Evolutionary conservation across 306 rosid genomes (phyloP).

Genomic region (Glycyrrhiza uralensis): DNA sequence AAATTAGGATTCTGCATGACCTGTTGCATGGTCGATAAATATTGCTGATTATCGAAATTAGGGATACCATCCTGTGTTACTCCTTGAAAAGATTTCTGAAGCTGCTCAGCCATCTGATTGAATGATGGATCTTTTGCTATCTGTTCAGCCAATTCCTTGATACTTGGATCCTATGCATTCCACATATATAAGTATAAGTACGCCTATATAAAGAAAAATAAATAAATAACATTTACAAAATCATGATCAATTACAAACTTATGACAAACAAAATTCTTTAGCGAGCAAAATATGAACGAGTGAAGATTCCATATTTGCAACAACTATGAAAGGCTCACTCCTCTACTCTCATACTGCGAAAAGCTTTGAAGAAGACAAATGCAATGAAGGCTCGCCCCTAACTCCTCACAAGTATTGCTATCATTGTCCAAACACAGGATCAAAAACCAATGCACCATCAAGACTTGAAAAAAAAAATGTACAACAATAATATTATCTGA

Average conservation of each 20-base stretch:
- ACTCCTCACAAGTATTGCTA: too few relatives aligned
- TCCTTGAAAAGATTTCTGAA: slow-evolving; percentile 87
- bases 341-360: not conserved
- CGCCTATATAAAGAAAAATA: not conserved
- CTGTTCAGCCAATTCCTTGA: slow-evolving; percentile 95
- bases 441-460: not conserved
- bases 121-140: slow-evolving; percentile 93
- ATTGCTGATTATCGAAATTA: slow-evolving; percentile 83
- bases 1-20: slow-evolving; percentile 98
- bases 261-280: not conserved
- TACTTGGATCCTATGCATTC: slow-evolving; percentile 84
- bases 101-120: slow-evolving; percentile 98
- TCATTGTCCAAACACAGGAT: slow-evolving; percentile 16
- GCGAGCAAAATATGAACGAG: not conserved
- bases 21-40: slow-evolving; percentile 84
- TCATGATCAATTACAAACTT: slow-evolving; percentile 6
- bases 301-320: not conserved
- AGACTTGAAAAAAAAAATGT: not conserved
- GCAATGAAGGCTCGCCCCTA: not conserved
- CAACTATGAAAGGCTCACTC: not conserved
- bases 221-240: not conserved
- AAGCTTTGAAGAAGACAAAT: not conserved
- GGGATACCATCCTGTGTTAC: slow-evolving; percentile 65
- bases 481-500: not conserved
- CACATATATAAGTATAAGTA: slow-evolving; percentile 23